Evolutionary conservation across 805 yeast genomes (phyloP).

Genomic region (Candida caryicola): DNA sequence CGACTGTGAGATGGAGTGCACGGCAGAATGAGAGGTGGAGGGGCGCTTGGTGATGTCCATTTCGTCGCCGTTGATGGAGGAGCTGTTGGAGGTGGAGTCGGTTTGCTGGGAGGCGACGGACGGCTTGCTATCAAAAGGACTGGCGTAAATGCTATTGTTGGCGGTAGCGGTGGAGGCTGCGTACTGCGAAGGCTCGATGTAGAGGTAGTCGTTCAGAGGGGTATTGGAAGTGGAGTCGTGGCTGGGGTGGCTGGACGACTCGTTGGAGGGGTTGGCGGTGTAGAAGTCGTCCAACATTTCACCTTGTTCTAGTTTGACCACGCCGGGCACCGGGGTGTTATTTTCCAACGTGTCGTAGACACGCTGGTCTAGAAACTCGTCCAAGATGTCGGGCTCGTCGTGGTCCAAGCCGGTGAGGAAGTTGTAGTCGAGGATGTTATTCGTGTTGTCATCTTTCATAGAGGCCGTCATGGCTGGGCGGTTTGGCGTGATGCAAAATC

Average conservation of each 20-base stretch:
- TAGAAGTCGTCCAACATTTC: constrained; percentile 19
- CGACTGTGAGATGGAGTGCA: neutral
- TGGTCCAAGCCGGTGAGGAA: constrained; percentile 18
- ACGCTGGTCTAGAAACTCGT: constrained; percentile 55
- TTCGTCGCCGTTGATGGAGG: neutral
- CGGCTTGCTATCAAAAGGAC: constrained; percentile 14
- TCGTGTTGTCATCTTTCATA: constrained; percentile 19
- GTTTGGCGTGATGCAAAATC: no score
- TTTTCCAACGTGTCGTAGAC: constrained; percentile 39
- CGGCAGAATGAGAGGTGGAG: neutral
- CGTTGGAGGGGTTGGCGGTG: constrained; percentile 1
- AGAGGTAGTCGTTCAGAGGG: constrained; percentile 19
- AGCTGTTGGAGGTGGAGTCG: neutral
- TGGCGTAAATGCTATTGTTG: constrained; percentile 15
- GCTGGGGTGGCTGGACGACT: neutral
- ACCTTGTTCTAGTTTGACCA: constrained; percentile 11
- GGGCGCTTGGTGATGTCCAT: neutral
- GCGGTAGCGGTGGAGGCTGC: constrained; percentile 1
- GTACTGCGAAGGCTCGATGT: constrained; percentile 17
- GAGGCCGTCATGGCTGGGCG: constrained; percentile 20
- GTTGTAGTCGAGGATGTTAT: constrained; percentile 20
- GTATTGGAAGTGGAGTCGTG: constrained; percentile 3
- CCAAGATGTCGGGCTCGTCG: constrained; percentile 49
- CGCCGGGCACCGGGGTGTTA: constrained; percentile 16
- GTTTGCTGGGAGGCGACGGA: neutral